Conservation (phyloP, 2,329 filamentous ascomycete species). For the Sporothrix globosa region DNA sequence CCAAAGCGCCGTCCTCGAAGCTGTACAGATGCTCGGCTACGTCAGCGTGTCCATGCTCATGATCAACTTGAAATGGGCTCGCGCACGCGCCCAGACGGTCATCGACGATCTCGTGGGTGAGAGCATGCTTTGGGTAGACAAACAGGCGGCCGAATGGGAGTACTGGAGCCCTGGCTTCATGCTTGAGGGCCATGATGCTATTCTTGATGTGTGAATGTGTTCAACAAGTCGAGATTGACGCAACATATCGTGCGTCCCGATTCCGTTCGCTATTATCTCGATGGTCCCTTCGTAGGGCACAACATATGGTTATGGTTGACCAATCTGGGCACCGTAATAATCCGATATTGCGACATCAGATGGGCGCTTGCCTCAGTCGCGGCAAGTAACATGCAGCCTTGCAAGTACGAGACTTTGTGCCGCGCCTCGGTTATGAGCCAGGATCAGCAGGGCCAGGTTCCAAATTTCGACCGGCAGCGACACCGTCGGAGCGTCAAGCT, state of each 20-base stretch:
- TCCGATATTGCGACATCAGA: neutral
- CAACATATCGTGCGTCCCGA: neutral
- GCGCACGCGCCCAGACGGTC: conserved; percentile 81
- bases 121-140: conserved; percentile 92
- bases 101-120: conserved; percentile 87
- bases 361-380: neutral
- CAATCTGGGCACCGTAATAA: neutral
- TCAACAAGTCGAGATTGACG: neutral
- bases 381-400: neutral
- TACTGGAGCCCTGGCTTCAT: conserved; percentile 90
- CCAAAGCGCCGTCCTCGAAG: conserved; percentile 89
- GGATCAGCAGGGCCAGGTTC: neutral
- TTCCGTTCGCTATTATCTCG: neutral
- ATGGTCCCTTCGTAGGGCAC: neutral
- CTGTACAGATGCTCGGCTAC: conserved; percentile 84
- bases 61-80: conserved; percentile 83
- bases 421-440: neutral
- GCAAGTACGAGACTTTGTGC: neutral
- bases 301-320: neutral
- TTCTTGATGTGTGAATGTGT: conserved; percentile 35
- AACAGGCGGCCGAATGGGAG: conserved; percentile 81
- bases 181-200: conserved; percentile 47
- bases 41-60: conserved; percentile 88
- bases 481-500: neutral
- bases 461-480: neutral